These are phyloP conservation scores for Moringa oleifera DNA, from an alignment of 345 rosid genomes.

Conservation along the genomic window DNA sequence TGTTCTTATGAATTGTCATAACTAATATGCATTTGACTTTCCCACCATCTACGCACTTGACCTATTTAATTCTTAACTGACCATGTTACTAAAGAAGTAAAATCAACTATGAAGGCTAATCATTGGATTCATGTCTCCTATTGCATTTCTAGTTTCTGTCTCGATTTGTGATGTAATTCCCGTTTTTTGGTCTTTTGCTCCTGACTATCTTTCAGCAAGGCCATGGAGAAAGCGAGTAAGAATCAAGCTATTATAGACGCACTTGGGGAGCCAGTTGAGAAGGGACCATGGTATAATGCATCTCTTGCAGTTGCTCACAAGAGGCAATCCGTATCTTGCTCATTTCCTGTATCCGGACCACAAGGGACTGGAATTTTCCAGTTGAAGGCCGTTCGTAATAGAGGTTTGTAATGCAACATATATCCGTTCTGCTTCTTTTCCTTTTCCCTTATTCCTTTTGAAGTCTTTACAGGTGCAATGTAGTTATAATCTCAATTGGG, in stretches of 20 bases:
- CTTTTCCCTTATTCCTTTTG: not conserved
- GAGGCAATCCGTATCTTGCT: slow-evolving; percentile 84
- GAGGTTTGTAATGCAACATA: slow-evolving; percentile 36
- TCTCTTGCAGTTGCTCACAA: slow-evolving; percentile 90
- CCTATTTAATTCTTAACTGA: no score
- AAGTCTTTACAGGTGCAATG: not conserved
- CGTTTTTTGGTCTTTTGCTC: not conserved
- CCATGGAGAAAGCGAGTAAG: slow-evolving; percentile 77
- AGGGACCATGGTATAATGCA: slow-evolving; percentile 97
- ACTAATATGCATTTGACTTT: no score
- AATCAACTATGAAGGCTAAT: no score
- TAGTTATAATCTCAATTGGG: not conserved
- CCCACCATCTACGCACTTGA: no score
- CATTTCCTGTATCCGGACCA: slow-evolving; percentile 87
- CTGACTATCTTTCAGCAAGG: slow-evolving; percentile 52
- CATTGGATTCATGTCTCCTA: no score
- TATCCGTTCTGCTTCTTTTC: not conserved
- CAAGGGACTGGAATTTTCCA: slow-evolving; percentile 67
- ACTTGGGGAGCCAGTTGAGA: slow-evolving; percentile 83
- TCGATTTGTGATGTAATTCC: not conserved
- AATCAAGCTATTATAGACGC: slow-evolving; percentile 66
- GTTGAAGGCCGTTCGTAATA: slow-evolving; percentile 78
- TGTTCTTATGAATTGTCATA: no score
- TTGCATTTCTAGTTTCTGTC: not conserved
- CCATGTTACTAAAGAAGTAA: no score